A percentile compares a stretch with the other conserved stretches of the same genome.
phyloP scores from a whole-genome alignment of 805 yeast species.

The Myxozyma monticola region DNA sequence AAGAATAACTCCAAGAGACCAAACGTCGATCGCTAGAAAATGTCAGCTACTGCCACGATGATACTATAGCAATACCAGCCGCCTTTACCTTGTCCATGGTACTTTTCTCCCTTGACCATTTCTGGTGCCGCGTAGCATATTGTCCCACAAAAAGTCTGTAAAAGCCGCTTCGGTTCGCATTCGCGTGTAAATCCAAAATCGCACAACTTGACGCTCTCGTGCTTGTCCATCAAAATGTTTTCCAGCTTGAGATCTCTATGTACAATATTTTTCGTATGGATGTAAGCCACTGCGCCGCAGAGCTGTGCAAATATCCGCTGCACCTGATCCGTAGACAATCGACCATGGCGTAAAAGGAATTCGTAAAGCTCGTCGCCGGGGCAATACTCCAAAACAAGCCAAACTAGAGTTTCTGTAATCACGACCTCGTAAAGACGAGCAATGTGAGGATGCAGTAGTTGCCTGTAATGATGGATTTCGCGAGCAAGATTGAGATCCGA shows the following conservation, averaged over 20 bases:
- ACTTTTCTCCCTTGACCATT: constrained; percentile 63
- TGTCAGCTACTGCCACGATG: neutral
- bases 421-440: constrained; percentile 84
- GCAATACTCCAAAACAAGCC: constrained; percentile 90
- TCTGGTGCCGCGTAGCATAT: constrained; percentile 98
- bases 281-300: constrained; percentile 64
- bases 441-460: constrained; percentile 78
- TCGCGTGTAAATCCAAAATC: constrained; percentile 96
- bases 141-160: constrained; percentile 91
- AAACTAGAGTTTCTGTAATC: constrained; percentile 73
- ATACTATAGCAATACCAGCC: neutral
- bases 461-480: constrained; percentile 85
- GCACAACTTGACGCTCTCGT: constrained; percentile 76
- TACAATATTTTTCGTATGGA: constrained; percentile 73
- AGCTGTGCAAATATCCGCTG: constrained; percentile 50
- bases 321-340: constrained; percentile 45
- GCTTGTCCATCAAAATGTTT: constrained; percentile 54
- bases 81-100: constrained; percentile 59
- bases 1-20: constrained; percentile 89
- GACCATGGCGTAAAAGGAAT: constrained; percentile 37
- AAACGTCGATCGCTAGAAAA: constrained; percentile 61
- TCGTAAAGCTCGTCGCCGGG: constrained; percentile 55
- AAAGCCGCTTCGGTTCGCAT: constrained; percentile 52
- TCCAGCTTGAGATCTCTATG: constrained; percentile 78
- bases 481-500: constrained; percentile 84